Evolutionary conservation across 2,329 filamentous ascomycete species (phyloP), one percentile per base, ranked within the genome.

Genomic region (Simplicillium sp.): DNA sequence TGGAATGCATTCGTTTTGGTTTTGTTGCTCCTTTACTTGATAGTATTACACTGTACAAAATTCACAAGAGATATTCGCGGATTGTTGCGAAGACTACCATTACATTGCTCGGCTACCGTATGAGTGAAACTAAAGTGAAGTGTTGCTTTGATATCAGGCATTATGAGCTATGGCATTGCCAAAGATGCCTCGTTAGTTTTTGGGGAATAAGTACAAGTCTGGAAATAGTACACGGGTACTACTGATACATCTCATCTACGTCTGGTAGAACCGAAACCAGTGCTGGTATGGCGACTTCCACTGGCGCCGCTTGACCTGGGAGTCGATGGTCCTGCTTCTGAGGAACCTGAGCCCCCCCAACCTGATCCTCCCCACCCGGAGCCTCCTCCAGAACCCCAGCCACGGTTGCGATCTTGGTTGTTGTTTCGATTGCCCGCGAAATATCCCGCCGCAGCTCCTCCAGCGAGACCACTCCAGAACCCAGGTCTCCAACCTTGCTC

Each of bases 211-310:
- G 20, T 25, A 25, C 20, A 25, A 9, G 20, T 25, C 20, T 25
- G 20, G 20, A 9, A 9, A 25, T 9, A 25, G 9, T 25, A 25
- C 20, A 25, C n/a, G 9, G 20, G 9, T 25, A 25, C 20, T 25
- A 6, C 6, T 9, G 20, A 25, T 25, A 9, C 20, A 13, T 33
- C 31, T 44, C 52, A 81, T 50, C 77, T 68, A 43, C 79, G 67
- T 43, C 66, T 75, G 0, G 83, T 87, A 8, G 78, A 82, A 8
- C 83, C 83, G 54, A 85, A 87, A 0, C 83, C 83, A 1, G 82
- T 87, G 50, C 80, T 84, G 50, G 82, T 74, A 50, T 82, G 71
- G 40, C 75, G 71, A 34, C 60, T 62, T 11, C 62, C 39, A 13
- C 39, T 60, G 20, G 51, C 52, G 2, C 61, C 62, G 13, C 58